These are phyloP conservation scores for Trichoderma orchidacearum DNA, from an alignment of 495 filamentous ascomycete genomes.

Conservation along the genomic window DNA sequence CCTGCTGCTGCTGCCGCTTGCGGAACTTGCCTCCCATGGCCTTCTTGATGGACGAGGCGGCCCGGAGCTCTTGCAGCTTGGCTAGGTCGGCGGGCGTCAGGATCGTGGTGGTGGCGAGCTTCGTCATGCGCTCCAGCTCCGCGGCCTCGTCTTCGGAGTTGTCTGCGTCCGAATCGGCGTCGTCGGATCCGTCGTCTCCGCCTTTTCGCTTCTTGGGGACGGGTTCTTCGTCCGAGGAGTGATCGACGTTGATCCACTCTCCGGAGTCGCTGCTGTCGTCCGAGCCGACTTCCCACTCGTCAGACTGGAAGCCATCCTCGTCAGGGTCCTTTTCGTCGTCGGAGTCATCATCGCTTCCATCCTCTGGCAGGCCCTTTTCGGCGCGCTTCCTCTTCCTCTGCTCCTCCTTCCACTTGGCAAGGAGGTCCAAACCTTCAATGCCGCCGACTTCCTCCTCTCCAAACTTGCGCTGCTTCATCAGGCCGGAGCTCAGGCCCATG, in stretches of 20 bases:
- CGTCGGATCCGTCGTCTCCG: constrained; percentile 9
- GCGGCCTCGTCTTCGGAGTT: constrained; percentile 23
- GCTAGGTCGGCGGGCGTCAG: constrained; percentile 85
- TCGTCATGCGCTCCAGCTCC: constrained; percentile 26
- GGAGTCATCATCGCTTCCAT: constrained; percentile 13
- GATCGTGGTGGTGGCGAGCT: constrained; percentile 71
- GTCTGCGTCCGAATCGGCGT: constrained; percentile 12
- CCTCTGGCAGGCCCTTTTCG: constrained; percentile 46
- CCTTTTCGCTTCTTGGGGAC: constrained; percentile 47
- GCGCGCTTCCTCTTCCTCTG: constrained; percentile 57
- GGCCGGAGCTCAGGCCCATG: constrained; percentile 60
- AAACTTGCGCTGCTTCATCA: constrained; percentile 56
- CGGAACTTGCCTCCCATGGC: constrained; percentile 23
- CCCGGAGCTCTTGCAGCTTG: constrained; percentile 78
- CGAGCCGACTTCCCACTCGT: constrained; percentile 76
- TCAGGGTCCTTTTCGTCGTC: constrained; percentile 27
- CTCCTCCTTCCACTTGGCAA: constrained; percentile 89
- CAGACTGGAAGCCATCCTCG: constrained; percentile 58
- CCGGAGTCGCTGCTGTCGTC: constrained; percentile 62
- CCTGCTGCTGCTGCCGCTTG: constrained; percentile 32
- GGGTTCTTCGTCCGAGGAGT: constrained; percentile 63
- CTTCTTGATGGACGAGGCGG: constrained; percentile 56
- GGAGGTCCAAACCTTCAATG: constrained; percentile 85
- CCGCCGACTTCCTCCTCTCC: constrained; percentile 67
- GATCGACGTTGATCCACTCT: constrained; percentile 89